A percentile compares a stretch with the other conserved stretches of the same genome.
Evolutionary conservation across 331 rosid genomes (phyloP).

Genomic region (Rhamnella rubrinervis): DNA sequence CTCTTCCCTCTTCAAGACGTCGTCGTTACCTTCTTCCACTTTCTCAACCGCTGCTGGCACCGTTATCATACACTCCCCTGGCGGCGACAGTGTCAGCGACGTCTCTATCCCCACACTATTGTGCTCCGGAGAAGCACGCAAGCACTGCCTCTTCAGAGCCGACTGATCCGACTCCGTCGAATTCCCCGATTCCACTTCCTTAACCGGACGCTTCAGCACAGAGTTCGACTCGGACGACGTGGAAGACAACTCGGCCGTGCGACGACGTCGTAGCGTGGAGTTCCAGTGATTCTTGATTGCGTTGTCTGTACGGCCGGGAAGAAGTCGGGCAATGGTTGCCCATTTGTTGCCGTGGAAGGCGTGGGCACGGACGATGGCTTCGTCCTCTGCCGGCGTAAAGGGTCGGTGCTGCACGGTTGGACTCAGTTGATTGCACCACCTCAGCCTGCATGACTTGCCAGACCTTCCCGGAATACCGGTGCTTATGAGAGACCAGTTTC

Average conservation of each 20-base stretch:
- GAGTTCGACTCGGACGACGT: slow-evolving; percentile 22
- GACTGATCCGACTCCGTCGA: slow-evolving; percentile 14
- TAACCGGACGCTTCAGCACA: background rate
- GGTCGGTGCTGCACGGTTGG: slow-evolving; percentile 85
- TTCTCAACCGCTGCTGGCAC: background rate
- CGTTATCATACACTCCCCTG: slow-evolving; percentile 30
- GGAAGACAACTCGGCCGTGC: background rate
- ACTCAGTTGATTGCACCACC: slow-evolving; percentile 94
- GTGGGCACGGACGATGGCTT: slow-evolving; percentile 53
- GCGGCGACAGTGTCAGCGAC: slow-evolving; percentile 51
- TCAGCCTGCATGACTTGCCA: slow-evolving; percentile 78
- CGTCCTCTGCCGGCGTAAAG: slow-evolving; percentile 60
- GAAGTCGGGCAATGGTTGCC: slow-evolving; percentile 80
- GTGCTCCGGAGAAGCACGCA: slow-evolving; percentile 22
- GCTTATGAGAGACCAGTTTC: slow-evolving; percentile 86
- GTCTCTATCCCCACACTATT: slow-evolving; percentile 31
- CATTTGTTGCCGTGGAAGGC: slow-evolving; percentile 74
- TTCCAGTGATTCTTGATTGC: slow-evolving; percentile 96
- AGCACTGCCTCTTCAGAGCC: slow-evolving; percentile 37
- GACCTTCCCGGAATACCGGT: slow-evolving; percentile 73
- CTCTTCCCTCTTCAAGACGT: slow-evolving; percentile 12
- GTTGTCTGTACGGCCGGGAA: slow-evolving; percentile 88
- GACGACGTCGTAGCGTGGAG: slow-evolving; percentile 72
- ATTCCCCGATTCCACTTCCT: background rate
- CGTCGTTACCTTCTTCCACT: slow-evolving; percentile 25